These are phyloP conservation scores for Gamarada debralockiae DNA, from an alignment of 495 filamentous ascomycete genomes.

Conservation along the genomic window DNA sequence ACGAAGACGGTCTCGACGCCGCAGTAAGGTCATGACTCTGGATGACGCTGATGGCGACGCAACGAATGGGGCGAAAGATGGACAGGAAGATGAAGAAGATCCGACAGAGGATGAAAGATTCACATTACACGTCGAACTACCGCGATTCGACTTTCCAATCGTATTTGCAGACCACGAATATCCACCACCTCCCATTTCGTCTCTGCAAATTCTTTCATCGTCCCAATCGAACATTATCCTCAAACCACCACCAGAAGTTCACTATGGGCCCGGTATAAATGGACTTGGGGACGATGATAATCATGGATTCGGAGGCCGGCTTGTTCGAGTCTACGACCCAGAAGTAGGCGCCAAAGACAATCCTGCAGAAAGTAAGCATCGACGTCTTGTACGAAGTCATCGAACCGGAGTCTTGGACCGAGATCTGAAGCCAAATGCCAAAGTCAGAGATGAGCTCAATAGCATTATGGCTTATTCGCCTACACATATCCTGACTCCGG, in stretches of 20 bases:
- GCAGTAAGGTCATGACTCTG: constrained; percentile 16
- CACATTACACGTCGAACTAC: constrained; percentile 83
- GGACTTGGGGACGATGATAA: constrained; percentile 48
- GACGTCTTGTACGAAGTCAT: constrained; percentile 84
- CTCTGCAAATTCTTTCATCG: constrained; percentile 56
- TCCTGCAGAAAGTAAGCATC: constrained; percentile 92
- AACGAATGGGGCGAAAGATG: constrained; percentile 28
- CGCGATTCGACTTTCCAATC: constrained; percentile 92
- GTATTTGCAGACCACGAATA: constrained; percentile 96
- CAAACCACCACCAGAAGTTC: constrained; percentile 78
- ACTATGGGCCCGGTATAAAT: constrained; percentile 78
- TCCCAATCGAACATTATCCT: constrained; percentile 62
- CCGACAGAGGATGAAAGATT: constrained; percentile 55
- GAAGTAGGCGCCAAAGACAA: constrained; percentile 87
- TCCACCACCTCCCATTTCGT: constrained; percentile 73
- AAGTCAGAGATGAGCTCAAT: constrained; percentile 91
- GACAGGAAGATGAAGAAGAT: constrained; percentile 25
- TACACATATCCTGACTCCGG: constrained; percentile 77
- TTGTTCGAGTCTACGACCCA: constrained; percentile 89
- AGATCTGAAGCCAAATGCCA: constrained; percentile 94
- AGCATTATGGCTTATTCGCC: constrained; percentile 88
- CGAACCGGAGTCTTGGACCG: constrained; percentile 90
- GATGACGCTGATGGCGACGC: constrained; percentile 29
- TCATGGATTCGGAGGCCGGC: constrained; percentile 46
- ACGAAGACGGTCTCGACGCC: constrained; percentile 25